phyloP scores from a whole-genome alignment of 495 filamentous ascomycete species.

The Podospora pseudopauciseta region DNA sequence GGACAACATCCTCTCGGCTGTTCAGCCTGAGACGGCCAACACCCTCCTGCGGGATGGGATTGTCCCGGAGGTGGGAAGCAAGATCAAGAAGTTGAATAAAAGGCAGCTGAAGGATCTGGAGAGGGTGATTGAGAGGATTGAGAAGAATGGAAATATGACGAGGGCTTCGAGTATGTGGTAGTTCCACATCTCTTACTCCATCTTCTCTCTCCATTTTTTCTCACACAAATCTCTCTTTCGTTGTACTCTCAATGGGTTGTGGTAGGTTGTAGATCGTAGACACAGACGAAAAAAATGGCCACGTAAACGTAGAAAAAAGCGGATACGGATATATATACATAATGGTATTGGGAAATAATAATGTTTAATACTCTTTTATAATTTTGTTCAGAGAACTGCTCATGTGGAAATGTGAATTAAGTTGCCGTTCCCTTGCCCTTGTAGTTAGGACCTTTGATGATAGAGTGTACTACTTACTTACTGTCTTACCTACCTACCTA shows the following conservation, averaged over 20 bases:
- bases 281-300: not conserved
- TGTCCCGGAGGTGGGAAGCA: not conserved
- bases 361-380: not conserved
- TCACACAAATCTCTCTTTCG: not conserved
- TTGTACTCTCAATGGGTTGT: not conserved
- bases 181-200: not conserved
- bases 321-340: not conserved
- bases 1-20: conserved; percentile 8
- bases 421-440: no score
- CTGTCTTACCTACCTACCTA: not conserved
- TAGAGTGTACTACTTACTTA: not conserved
- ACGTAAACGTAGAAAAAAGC: not conserved
- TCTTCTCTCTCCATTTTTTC: not conserved
- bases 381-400: not conserved
- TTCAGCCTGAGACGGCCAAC: not conserved
- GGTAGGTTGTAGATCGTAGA: not conserved
- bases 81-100: not conserved
- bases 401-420: not conserved
- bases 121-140: conserved; percentile 2
- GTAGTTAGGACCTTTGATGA: not conserved
- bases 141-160: not conserved
- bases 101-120: conserved; percentile 15
- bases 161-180: not conserved
- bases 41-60: not conserved
- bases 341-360: not conserved